Conservation (phyloP, 2,329 filamentous ascomycete genomes). For the Monosporascus sp. region DNA sequence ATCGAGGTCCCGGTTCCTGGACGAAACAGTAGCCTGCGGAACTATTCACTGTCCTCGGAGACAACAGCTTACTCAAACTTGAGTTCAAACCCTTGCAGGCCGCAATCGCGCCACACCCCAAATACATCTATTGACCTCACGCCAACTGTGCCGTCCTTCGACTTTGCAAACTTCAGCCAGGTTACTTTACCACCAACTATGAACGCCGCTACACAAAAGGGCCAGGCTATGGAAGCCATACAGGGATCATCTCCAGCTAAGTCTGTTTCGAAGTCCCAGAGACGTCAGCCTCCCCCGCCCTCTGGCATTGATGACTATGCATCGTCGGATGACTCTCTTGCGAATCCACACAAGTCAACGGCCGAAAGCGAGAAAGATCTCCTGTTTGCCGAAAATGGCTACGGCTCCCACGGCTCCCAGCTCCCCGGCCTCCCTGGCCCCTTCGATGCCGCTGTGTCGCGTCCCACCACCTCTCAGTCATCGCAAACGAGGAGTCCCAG, state of each 20-base stretch:
- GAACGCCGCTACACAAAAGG: slow-evolving; percentile 5
- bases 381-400: slow-evolving; percentile 19
- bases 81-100: slow-evolving; percentile 36
- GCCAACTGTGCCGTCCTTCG: slow-evolving; percentile 13
- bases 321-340: slow-evolving; percentile 17
- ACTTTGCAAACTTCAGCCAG: slow-evolving; percentile 9
- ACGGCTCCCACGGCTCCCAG: slow-evolving; percentile 15
- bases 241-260: slow-evolving; percentile 4
- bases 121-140: slow-evolving; percentile 39
- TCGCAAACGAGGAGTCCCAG: slow-evolving; percentile 1
- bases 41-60: slow-evolving; percentile 38
- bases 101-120: slow-evolving; percentile 38
- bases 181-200: slow-evolving; percentile 2
- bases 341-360: slow-evolving; percentile 9
- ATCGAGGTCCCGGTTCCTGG: slow-evolving; percentile 32
- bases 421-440: slow-evolving; percentile 19
- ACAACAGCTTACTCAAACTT: slow-evolving; percentile 35
- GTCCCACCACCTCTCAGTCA: slow-evolving; percentile 1
- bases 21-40: slow-evolving; percentile 31
- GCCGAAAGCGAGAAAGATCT: slow-evolving; percentile 23
- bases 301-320: slow-evolving; percentile 19
- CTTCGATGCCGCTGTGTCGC: slow-evolving; percentile 10
- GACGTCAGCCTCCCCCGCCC: slow-evolving; percentile 5
- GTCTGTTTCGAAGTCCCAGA: slow-evolving; percentile 1
- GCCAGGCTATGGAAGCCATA: slow-evolving; percentile 1